Base-by-base conservation (phyloP, 78 protist genomes). In the Speleostelium caveatum region DNA sequence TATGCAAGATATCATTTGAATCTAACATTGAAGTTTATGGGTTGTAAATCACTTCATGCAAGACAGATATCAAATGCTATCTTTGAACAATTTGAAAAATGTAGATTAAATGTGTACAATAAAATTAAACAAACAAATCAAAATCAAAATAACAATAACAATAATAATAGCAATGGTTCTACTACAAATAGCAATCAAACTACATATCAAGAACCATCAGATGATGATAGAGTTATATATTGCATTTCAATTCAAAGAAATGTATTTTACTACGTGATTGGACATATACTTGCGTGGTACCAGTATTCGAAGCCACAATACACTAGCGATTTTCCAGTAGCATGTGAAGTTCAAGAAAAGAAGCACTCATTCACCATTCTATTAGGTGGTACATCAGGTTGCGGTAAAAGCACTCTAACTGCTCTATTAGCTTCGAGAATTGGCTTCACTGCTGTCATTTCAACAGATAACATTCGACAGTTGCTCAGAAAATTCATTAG, bases 321-420 rank as follows among this genome's bases (percentile, higher is more conserved):
- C 30, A 49, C 56, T 2, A 51, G 58, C 53, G 89, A 80, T 56
- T 80, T 80, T 32, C 89, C 89, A 22, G 89, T 80, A 16, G 73
- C 89, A n/a, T 56, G 89, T 56, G 89, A 80, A 22, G 89, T 80
- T 24, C 89, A 80, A 45, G 89, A 80, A 22, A 80, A 80, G 63
- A 80, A 80, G 19, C 89, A 80, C 38, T 80, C 88, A 0, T 85
- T 87, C 49, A 65, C 76, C 41, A 58, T 94, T 55, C 66, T 94
- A 26, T 24, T 94, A 30, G 94, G 95, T 26, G 96, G 96, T 33
- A 94, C 96, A 0, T 63, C 86, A 38, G 96, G 96, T 33, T 94
- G 96, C 45, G 96, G 96, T 41, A 94, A 94, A 51, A 63, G 85
- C 28, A 94, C 96, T 17, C 66, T 94, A 7, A 87, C 96, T 1